A percentile compares a stretch with the other conserved stretches of the same genome.
Evolutionary conservation across 2,329 filamentous ascomycete species (phyloP).

Genomic region (Diaporthe destruens): DNA sequence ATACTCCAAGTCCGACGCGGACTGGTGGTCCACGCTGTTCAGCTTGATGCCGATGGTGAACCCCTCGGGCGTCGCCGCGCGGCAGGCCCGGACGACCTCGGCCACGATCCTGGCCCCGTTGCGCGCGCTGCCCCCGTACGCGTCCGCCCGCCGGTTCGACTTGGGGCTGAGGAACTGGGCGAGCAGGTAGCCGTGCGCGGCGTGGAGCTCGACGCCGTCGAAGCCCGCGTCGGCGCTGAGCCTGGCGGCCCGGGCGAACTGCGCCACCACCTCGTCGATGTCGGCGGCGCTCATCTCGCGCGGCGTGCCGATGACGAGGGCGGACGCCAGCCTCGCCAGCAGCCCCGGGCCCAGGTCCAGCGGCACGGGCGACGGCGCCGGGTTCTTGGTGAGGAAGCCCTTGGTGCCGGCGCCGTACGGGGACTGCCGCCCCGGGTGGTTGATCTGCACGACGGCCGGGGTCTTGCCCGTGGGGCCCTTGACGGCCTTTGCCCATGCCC

Average conservation of each 20-base stretch:
- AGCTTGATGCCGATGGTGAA: conserved; percentile 68
- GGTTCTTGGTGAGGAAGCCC: conserved; percentile 64
- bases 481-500: conserved; percentile 58
- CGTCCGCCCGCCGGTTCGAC: conserved; percentile 65
- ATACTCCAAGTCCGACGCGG: conserved; percentile 59
- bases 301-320: conserved; percentile 64
- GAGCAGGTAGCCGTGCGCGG: conserved; percentile 69
- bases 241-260: conserved; percentile 66
- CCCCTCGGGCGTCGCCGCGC: conserved; percentile 50
- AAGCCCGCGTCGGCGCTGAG: conserved; percentile 61
- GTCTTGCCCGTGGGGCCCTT: conserved; percentile 60
- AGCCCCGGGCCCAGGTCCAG: conserved; percentile 56
- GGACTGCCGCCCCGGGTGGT: conserved; percentile 71
- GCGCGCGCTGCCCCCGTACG: conserved; percentile 65
- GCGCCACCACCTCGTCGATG: conserved; percentile 63
- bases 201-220: conserved; percentile 60
- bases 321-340: conserved; percentile 49
- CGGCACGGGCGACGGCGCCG: conserved; percentile 58
- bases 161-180: conserved; percentile 66
- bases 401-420: conserved; percentile 44
- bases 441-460: conserved; percentile 71
- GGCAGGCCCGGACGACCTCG: conserved; percentile 61
- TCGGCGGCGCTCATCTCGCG: conserved; percentile 67
- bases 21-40: conserved; percentile 69
- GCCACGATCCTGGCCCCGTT: conserved; percentile 64